Percentiles rank a stretch among this genome's conserved stretches.
Conservation (phyloP, 2,329 filamentous ascomycete species). For the Venturia nashicola region DNA sequence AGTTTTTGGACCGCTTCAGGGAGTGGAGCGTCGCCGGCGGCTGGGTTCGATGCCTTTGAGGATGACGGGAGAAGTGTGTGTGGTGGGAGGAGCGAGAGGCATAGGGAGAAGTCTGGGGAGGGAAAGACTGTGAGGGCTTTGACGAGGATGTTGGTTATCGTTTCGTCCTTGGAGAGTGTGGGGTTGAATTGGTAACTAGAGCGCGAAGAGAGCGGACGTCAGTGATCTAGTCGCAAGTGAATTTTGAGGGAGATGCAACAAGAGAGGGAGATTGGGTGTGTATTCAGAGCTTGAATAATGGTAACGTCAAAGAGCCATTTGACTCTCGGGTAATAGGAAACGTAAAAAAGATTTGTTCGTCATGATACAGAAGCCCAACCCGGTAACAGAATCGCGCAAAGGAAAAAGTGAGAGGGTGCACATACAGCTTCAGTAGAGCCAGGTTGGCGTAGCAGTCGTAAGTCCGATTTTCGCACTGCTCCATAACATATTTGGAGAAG, state of each 20-base stretch:
- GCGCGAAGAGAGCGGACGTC: background rate
- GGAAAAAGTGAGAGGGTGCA: constrained; percentile 21
- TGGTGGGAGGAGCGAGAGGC: constrained; percentile 84
- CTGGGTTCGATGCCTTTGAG: constrained; percentile 36
- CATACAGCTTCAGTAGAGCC: constrained; percentile 92
- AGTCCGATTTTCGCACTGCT: constrained; percentile 90
- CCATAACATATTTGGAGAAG: constrained; percentile 87
- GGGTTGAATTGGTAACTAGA: constrained; percentile 98
- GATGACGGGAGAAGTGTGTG: constrained; percentile 55
- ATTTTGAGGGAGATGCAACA: background rate
- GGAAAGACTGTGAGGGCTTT: constrained; percentile 97
- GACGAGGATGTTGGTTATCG: constrained; percentile 97
- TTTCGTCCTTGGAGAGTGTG: constrained; percentile 90
- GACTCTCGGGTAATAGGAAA: constrained; percentile 96
- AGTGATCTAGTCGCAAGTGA: constrained; percentile 6
- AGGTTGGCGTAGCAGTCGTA: constrained; percentile 96
- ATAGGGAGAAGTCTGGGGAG: constrained; percentile 85
- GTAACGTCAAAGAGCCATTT: constrained; percentile 55
- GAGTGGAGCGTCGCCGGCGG: constrained; percentile 53
- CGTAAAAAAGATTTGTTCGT: constrained; percentile 66
- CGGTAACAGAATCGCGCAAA: constrained; percentile 5
- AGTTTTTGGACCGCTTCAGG: constrained; percentile 88
- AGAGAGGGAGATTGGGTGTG: constrained; percentile 11
- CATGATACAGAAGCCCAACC: constrained; percentile 32
- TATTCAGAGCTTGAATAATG: constrained; percentile 66